Percentiles rank a stretch among this genome's conserved stretches.
Evolutionary conservation across 116 monocot species (phyloP).

Genomic region (Dioscorea cayenensis): DNA sequence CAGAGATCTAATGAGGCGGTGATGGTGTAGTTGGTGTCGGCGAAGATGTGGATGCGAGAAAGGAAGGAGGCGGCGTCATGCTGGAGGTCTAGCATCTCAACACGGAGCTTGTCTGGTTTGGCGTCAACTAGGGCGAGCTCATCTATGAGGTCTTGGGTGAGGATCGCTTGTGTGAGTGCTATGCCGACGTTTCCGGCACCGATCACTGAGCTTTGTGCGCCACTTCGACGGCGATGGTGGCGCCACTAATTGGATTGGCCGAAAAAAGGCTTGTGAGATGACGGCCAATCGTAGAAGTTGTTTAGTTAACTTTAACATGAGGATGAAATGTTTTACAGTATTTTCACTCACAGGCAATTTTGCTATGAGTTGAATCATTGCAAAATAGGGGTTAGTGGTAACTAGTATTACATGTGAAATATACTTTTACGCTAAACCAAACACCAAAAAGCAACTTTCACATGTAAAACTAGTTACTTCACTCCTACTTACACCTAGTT

Average conservation of each 20-base stretch:
- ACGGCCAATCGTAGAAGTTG: too few species aligned
- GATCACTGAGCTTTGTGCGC: slow-evolving; percentile 65
- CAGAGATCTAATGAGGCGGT: slow-evolving; percentile 59
- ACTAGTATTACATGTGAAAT: too few species aligned
- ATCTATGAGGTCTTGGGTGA: slow-evolving; percentile 71
- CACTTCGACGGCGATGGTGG: slow-evolving; percentile 14
- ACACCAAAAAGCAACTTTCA: too few species aligned
- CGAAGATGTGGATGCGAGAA: slow-evolving; percentile 47
- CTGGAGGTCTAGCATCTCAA: slow-evolving; percentile 93
- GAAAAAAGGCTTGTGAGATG: slow-evolving; percentile 32
- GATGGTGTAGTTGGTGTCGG: slow-evolving; percentile 40
- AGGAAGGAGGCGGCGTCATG: slow-evolving; percentile 89
- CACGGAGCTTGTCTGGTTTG: slow-evolving; percentile 61
- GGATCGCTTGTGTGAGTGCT: slow-evolving; percentile 93
- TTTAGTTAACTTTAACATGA: too few species aligned
- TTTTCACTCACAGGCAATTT: too few species aligned
- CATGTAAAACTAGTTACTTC: too few species aligned
- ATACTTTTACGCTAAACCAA: too few species aligned
- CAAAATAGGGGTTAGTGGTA: too few species aligned
- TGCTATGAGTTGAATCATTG: too few species aligned
- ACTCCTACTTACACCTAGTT: too few species aligned
- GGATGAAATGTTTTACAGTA: too few species aligned
- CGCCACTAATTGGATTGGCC: slow-evolving; percentile 23
- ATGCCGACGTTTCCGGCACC: slow-evolving; percentile 94
- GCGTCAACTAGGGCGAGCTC: slow-evolving; percentile 80